phyloP scores from a whole-genome alignment of 768 basidiomycete species.

The Termitomyces sp. region DNA sequence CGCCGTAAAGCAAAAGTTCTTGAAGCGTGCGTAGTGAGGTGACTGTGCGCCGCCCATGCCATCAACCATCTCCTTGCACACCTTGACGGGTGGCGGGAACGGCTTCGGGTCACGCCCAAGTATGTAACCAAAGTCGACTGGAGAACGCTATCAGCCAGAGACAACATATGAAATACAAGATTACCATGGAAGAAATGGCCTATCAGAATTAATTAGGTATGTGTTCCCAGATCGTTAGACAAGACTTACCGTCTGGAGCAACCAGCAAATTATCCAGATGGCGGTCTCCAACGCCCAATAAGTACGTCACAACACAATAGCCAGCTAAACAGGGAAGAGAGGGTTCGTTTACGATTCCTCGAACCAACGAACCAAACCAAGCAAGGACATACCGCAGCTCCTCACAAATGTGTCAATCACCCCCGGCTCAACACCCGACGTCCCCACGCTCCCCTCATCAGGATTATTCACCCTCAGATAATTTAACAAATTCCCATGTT shows the following conservation, averaged over 20 bases:
- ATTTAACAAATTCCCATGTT: conserved; percentile 83
- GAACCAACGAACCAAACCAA: neutral
- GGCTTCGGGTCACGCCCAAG: conserved; percentile 97
- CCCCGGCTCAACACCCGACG: conserved; percentile 89
- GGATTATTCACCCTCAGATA: conserved; percentile 85
- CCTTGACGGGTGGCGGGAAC: conserved; percentile 96
- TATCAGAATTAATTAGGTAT: conserved; percentile 18
- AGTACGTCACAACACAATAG: conserved; percentile 95
- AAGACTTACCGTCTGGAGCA: conserved; percentile 74
- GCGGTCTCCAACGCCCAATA: conserved; percentile 95
- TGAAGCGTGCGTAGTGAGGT: conserved; percentile 94
- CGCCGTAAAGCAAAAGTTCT: conserved; percentile 95
- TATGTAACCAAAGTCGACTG: conserved; percentile 99
- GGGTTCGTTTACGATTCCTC: neutral
- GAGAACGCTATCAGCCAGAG: neutral
- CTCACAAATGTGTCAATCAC: conserved; percentile 96
- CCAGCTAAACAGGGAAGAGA: conserved; percentile 58
- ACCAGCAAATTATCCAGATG: conserved; percentile 95
- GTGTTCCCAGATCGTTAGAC: neutral
- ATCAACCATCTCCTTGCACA: conserved; percentile 99
- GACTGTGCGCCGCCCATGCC: conserved; percentile 98
- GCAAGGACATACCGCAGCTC: conserved; percentile 76
- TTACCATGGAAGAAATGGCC: conserved; percentile 96
- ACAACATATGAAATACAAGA: conserved; percentile 4
- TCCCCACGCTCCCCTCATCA: conserved; percentile 92